Evolutionary conservation across 1,139 yeast species (phyloP).

Genomic region (Suhomyces yuchorum): DNA sequence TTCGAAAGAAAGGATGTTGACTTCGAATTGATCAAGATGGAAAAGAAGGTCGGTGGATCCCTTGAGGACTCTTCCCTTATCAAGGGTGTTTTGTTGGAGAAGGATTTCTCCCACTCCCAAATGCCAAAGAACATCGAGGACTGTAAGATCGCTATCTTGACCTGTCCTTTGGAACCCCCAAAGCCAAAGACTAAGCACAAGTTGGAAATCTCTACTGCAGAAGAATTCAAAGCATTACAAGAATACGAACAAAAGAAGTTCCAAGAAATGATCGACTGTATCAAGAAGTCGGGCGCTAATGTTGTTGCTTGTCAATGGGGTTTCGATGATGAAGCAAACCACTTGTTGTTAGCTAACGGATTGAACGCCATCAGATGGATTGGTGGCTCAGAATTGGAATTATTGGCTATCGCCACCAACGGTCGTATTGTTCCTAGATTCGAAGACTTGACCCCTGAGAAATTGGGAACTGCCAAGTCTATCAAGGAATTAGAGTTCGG

Average conservation of each 20-base stretch:
- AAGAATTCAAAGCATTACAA: conserved; percentile 88
- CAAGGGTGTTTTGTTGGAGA: conserved; percentile 90
- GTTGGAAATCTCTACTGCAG: conserved; percentile 87
- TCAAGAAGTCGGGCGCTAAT: conserved; percentile 91
- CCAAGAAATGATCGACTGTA: conserved; percentile 83
- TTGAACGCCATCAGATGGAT: conserved; percentile 99
- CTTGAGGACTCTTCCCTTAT: conserved; percentile 82
- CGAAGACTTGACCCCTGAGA: conserved; percentile 81
- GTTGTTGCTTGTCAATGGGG: conserved; percentile 99
- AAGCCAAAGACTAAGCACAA: conserved; percentile 98
- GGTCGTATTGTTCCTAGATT: conserved; percentile 97
- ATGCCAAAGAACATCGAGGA: conserved; percentile 84
- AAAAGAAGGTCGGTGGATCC: conserved; percentile 94
- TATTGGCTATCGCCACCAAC: conserved; percentile 94
- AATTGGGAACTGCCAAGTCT: conserved; percentile 85
- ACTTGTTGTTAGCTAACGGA: conserved; percentile 80
- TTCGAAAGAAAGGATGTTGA: conserved; percentile 92
- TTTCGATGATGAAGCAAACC: conserved; percentile 98
- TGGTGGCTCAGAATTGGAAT: conserved; percentile 95
- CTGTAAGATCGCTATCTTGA: conserved; percentile 89
- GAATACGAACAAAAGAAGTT: conserved; percentile 90
- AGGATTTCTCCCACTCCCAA: conserved; percentile 97
- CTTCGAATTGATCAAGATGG: conserved; percentile 92
- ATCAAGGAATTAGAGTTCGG: conserved; percentile 92
- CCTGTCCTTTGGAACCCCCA: conserved; percentile 99